Evolutionary conservation across 78 protist genomes (phyloP).

Genomic region (Dictyostelium brefeldianum): DNA sequence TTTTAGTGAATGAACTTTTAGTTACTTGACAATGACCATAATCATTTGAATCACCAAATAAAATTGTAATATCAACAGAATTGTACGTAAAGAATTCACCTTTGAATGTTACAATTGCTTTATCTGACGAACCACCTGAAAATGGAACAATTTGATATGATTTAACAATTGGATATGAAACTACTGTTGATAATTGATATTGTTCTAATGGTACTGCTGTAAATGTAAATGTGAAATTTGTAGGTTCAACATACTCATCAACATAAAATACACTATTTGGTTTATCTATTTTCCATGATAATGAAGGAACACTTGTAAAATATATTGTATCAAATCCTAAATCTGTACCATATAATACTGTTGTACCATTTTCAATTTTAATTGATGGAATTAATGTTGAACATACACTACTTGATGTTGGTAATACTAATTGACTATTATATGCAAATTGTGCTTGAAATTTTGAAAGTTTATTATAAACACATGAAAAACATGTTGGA

Average conservation of each 20-base stretch:
- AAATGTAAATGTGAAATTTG: background rate
- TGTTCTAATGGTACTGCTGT: background rate
- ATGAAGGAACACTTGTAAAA: background rate
- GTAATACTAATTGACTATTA: background rate
- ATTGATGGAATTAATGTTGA: background rate
- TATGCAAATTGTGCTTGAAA: too few species aligned
- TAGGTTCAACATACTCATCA: background rate
- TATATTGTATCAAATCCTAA: background rate
- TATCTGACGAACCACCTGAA: background rate
- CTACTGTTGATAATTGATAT: background rate
- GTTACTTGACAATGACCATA: too few species aligned
- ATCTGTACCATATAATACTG: background rate
- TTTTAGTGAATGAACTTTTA: too few species aligned
- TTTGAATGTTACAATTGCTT: background rate
- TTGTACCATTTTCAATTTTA: background rate
- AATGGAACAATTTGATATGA: background rate
- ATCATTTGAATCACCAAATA: background rate
- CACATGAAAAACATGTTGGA: constrained; percentile 11
- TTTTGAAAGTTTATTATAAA: too few species aligned
- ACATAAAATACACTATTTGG: background rate
- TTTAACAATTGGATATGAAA: background rate
- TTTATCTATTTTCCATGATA: background rate
- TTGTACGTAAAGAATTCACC: background rate
- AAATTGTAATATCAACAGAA: background rate
- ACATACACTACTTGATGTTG: background rate